Conservation (phyloP, 257 asterid species). For the Linderniella brevidens region DNA sequence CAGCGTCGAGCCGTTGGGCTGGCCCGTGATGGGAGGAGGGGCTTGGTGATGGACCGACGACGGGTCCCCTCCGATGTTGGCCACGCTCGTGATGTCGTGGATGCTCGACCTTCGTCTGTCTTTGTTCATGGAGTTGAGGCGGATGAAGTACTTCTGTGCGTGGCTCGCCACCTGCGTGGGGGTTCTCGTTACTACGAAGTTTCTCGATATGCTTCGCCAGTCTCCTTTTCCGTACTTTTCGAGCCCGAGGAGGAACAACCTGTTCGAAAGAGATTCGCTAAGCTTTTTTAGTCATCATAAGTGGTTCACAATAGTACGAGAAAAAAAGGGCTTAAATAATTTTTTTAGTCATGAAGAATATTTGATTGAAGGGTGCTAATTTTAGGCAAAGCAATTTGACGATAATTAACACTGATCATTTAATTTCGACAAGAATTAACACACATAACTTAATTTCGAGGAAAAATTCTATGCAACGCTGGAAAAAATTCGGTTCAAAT, state of each 20-base stretch:
- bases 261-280: constrained; percentile 12
- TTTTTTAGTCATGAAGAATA: too few relatives aligned
- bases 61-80: constrained; percentile 33
- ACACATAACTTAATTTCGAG: too few relatives aligned
- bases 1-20: constrained; percentile 65
- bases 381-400: too few relatives aligned
- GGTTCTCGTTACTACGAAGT: constrained; percentile 74
- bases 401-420: too few relatives aligned
- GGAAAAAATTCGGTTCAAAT: too few relatives aligned
- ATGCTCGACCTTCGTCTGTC: constrained; percentile 81
- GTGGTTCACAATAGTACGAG: too few relatives aligned
- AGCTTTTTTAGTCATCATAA: background rate
- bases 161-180: constrained; percentile 98
- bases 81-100: constrained; percentile 85
- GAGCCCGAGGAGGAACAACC: constrained; percentile 82
- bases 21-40: background rate
- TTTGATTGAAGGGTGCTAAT: too few relatives aligned
- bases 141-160: constrained; percentile 85
- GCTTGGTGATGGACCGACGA: too few relatives aligned
- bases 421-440: too few relatives aligned
- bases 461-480: too few relatives aligned
- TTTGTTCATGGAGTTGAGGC: constrained; percentile 81
- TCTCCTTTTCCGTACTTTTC: constrained; percentile 87
- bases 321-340: too few relatives aligned
- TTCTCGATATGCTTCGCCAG: constrained; percentile 86